Conservation (phyloP, 768 basidiomycete genomes). For the Mycena maculata region DNA sequence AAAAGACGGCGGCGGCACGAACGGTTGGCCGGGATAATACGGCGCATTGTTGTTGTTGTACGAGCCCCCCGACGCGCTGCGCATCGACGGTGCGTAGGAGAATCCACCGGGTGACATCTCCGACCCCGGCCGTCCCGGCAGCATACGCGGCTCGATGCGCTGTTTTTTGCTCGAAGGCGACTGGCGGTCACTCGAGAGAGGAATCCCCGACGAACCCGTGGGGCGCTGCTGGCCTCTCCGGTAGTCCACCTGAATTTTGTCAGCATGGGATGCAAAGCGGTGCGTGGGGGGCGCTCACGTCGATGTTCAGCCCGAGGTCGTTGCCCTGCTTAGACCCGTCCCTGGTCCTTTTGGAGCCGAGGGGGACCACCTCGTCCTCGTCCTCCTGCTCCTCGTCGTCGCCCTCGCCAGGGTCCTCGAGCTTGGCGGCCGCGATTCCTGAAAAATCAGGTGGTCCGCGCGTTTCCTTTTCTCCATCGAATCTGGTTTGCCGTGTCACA, state of each 20-base stretch:
- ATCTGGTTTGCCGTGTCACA: constrained; percentile 68
- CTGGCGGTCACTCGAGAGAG: constrained; percentile 33
- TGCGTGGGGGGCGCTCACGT: constrained; percentile 15
- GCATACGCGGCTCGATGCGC: constrained; percentile 31
- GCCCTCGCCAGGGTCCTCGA: constrained; percentile 43
- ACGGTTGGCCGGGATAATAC: constrained; percentile 22
- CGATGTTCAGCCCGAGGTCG: constrained; percentile 29
- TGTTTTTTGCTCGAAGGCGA: constrained; percentile 33
- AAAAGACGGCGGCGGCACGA: constrained; percentile 24
- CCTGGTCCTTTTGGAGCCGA: constrained; percentile 29
- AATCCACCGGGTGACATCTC: constrained; percentile 20
- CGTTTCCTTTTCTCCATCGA: constrained; percentile 52
- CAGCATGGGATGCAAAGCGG: not conserved
- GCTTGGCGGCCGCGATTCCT: constrained; percentile 38
- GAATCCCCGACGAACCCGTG: constrained; percentile 16
- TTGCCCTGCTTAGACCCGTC: constrained; percentile 15
- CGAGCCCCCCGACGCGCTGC: constrained; percentile 25
- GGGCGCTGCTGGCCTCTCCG: constrained; percentile 18
- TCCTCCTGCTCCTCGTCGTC: constrained; percentile 45
- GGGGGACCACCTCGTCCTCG: constrained; percentile 38
- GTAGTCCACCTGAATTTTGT: constrained; percentile 21
- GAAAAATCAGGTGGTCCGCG: constrained; percentile 51
- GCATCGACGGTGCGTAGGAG: constrained; percentile 33
- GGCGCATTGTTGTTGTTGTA: constrained; percentile 19
- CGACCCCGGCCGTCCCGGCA: not conserved